Base-by-base conservation (phyloP, 2,329 filamentous ascomycete species). In the Pseudopyricularia cyperi region DNA sequence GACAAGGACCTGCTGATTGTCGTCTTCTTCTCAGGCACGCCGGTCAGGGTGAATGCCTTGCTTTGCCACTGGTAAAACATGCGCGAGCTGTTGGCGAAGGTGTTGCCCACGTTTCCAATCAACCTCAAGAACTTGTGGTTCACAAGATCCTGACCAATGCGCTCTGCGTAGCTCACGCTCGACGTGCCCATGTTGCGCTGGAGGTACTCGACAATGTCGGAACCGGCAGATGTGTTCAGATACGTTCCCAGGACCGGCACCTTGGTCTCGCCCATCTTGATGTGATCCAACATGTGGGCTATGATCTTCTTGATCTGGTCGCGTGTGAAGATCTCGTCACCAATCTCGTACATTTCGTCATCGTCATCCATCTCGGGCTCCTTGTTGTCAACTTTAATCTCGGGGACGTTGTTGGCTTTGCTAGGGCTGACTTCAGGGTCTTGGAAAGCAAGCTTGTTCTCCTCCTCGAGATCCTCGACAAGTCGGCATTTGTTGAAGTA, bases 401-500 rank as follows among this genome's bases (percentile, higher is more conserved):
- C 90, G 46, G 87, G 87, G 39, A 89, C 85, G 34, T 68, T 67
- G 52, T 73, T 65, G 11, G 17, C 24, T 44, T 44, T 44, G 65
- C 82, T 74, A 3, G 86, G 84, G 65, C 85, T 89, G 33, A 67
- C 73, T 60, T 84, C 79, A 2, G 89, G 89, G 58, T 90, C 89
- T 66, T 95, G 89, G 69, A 98, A 98, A 37, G 90, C 93, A 52
- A 98, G 78, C 70, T 98, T 97, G 67, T 96, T 95, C 73, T 98
- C 94, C 69, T 98, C 93, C 66, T 98, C 93, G 55, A 97, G 72
- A 64, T 98, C 93, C 66, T 98, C 94, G 7, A 97, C 85, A 56
- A 96, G 74, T 49, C 94, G 85, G 66, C 93, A 98, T 71, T 97
- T 98, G 75, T 97, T 98, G 77, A 97, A 97, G 70, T 98, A 98